These are phyloP conservation scores for Entoloma clypeatum DNA, from an alignment of 1,284 basidiomycete species.

Conservation along the genomic window DNA sequence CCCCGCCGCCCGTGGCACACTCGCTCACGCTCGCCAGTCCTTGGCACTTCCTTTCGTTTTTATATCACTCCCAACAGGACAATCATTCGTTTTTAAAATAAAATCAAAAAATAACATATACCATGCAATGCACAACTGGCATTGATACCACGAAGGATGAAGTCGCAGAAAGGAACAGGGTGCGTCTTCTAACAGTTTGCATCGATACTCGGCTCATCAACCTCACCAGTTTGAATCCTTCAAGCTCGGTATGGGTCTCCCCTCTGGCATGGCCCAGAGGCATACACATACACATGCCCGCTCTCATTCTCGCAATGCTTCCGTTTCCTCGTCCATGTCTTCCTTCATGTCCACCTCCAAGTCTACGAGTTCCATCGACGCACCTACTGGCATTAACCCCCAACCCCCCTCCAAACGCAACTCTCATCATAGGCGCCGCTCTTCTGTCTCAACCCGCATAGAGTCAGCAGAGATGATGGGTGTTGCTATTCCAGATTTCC, in stretches of 20 bases:
- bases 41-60: conserved; percentile 26
- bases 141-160: conserved; percentile 29
- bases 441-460: conserved; percentile 79
- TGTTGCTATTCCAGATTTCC: conserved; percentile 59
- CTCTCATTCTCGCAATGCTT: conserved; percentile 68
- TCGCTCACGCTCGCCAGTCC: conserved; percentile 15
- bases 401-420: conserved; percentile 50
- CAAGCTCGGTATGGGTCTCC: conserved; percentile 45
- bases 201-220: background rate
- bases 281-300: conserved; percentile 58
- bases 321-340: conserved; percentile 41
- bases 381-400: conserved; percentile 19
- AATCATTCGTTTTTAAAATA: conserved; percentile 22
- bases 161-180: conserved; percentile 43
- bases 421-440: conserved; percentile 75
- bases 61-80: conserved; percentile 26
- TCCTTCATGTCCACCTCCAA: conserved; percentile 29
- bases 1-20: conserved; percentile 12
- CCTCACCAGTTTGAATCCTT: conserved; percentile 58
- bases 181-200: conserved; percentile 18
- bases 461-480: conserved; percentile 86
- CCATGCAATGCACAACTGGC: conserved; percentile 24
- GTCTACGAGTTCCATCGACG: conserved; percentile 26
- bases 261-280: conserved; percentile 27
- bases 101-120: conserved; percentile 17